Evolutionary conservation across 805 yeast genomes (phyloP), one percentile per base, ranked within the genome.

Genomic region (Saturnispora quitensis): DNA sequence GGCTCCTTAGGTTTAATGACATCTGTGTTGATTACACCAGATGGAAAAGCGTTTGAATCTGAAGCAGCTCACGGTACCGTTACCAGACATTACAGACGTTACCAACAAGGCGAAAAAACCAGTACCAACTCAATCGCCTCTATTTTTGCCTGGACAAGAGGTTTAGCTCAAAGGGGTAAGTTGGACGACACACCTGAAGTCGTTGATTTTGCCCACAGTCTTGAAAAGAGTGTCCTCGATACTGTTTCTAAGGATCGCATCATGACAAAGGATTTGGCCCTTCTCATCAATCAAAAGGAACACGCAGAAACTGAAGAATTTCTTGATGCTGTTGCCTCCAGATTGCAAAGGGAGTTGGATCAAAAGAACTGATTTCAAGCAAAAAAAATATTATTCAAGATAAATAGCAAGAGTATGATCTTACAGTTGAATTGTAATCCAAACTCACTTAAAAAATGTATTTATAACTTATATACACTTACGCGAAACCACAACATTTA

Each of bases 21-120:
- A 9, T 86, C 93, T 10, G 87, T 82, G 40, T 75, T 86, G 57
- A 81, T 85, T 72, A 82, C 91, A 17, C 90, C 91, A 49, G 91
- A 86, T 69, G 93, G 93, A 42, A 83, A 84, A 66, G 80, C 89
- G n/a, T 86, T 82, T 60, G 93, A 86, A 72, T 75, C 86, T 54
- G 93, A 86, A 68, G 91, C 91, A 54, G 93, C 93, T 34, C 93
- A 86, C 63, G 93, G 93, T 60, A 86, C 93, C 17, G 93, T 86
- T 56, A 86, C 93, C 33, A 82, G 93, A 77, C 93, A 86, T 65
- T 86, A 73, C 72, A 82, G 91, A 77, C 86, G 80, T 68, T 81
- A 82, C 61, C 91, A 86, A 69, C 80, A 80, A 63, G 91, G 91
- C 56, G 82, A 84, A 64, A 88, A 84, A 66, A 86, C 93, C 8